Evolutionary conservation across 2,329 filamentous ascomycete species (phyloP).

Genomic region (Metarhizium sp.): DNA sequence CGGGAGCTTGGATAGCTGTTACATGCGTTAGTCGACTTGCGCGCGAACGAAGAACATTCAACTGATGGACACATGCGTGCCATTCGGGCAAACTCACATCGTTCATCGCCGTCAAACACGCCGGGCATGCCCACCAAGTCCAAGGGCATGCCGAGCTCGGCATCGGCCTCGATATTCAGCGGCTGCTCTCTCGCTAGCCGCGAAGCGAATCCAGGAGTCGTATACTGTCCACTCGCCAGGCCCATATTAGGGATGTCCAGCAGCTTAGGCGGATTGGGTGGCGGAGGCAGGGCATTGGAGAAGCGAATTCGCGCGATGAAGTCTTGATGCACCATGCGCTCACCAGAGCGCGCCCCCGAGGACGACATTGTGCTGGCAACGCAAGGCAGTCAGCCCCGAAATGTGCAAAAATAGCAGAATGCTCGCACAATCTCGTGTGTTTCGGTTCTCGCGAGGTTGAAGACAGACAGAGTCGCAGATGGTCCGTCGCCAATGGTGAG

Average conservation of each 20-base stretch:
- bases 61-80: not conserved
- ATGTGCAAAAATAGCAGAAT: not conserved
- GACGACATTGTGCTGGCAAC: slow-evolving; percentile 19
- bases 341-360: slow-evolving; percentile 32
- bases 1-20: slow-evolving; percentile 71
- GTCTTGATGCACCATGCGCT: slow-evolving; percentile 73
- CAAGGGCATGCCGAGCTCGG: slow-evolving; percentile 94
- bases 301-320: slow-evolving; percentile 95
- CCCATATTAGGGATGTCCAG: slow-evolving; percentile 95
- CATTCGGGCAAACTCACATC: slow-evolving; percentile 49
- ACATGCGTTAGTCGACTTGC: slow-evolving; percentile 4
- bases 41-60: not conserved
- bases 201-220: slow-evolving; percentile 81
- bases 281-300: slow-evolving; percentile 89
- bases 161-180: slow-evolving; percentile 93
- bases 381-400: not conserved
- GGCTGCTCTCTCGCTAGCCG: slow-evolving; percentile 84
- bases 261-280: slow-evolving; percentile 89
- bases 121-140: slow-evolving; percentile 92
- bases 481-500: not conserved
- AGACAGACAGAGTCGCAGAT: not conserved
- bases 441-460: not conserved
- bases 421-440: not conserved
- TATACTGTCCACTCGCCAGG: slow-evolving; percentile 77
- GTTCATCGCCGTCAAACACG: slow-evolving; percentile 90